Conservation (phyloP, 495 filamentous ascomycete species). For the Aspergillus funiculosus region DNA sequence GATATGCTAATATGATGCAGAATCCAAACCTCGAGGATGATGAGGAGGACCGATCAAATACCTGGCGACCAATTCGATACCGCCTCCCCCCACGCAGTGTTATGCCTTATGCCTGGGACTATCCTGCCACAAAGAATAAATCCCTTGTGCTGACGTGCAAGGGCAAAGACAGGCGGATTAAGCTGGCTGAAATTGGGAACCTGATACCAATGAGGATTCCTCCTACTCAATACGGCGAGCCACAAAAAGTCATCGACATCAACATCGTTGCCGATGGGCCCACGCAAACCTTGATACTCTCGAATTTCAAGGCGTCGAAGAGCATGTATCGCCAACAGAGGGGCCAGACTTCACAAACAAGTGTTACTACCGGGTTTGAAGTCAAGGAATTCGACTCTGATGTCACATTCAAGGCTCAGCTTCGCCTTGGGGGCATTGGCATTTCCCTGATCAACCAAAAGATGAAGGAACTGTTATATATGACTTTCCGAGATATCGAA, state of each 20-base stretch:
- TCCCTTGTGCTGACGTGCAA: constrained; percentile 77
- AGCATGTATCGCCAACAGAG: constrained; percentile 88
- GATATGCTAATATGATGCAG: constrained; percentile 10
- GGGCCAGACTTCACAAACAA: constrained; percentile 49
- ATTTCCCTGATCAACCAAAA: constrained; percentile 91
- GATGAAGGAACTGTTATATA: constrained; percentile 83
- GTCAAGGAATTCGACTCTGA: constrained; percentile 85
- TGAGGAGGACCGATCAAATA: constrained; percentile 66
- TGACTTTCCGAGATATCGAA: constrained; percentile 89
- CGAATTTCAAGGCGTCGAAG: constrained; percentile 91
- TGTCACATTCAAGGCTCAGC: constrained; percentile 79
- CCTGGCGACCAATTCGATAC: constrained; percentile 87
- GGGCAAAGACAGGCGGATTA: constrained; percentile 80
- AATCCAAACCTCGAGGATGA: constrained; percentile 76
- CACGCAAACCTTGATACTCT: constrained; percentile 86
- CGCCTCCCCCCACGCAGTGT: constrained; percentile 92
- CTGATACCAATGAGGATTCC: constrained; percentile 81
- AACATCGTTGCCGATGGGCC: constrained; percentile 93
- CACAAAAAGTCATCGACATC: constrained; percentile 85
- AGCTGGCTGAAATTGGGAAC: constrained; percentile 93
- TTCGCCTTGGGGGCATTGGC: constrained; percentile 84
- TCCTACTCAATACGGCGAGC: constrained; percentile 47
- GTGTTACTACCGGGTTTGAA: constrained; percentile 69
- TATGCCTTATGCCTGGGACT: constrained; percentile 99
- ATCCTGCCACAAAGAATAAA: constrained; percentile 92